Percentiles rank a stretch among this genome's conserved stretches.
Conservation (phyloP, 2,329 filamentous ascomycete genomes). For the Emergomyces orientalis region DNA sequence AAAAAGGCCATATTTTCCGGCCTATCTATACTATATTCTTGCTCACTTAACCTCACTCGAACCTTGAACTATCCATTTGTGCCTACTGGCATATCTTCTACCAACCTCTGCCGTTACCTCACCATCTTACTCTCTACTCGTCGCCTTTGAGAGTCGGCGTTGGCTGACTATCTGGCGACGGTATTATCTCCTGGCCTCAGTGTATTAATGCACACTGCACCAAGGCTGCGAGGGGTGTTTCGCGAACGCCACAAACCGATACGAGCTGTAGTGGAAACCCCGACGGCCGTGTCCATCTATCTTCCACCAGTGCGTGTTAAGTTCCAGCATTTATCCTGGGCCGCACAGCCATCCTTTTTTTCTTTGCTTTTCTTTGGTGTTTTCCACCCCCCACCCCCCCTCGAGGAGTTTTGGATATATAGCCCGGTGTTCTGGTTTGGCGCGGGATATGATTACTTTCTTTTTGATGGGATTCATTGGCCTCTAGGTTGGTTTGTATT, state of each 20-base stretch:
- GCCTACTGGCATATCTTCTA: not conserved
- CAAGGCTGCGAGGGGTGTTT: not conserved
- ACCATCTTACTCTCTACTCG: not conserved
- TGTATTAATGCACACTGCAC: constrained; percentile 2
- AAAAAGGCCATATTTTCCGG: not conserved
- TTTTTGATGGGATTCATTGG: not conserved
- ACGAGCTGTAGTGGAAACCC: not conserved
- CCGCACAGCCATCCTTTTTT: not conserved
- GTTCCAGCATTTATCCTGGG: not conserved
- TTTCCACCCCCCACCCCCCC: not conserved
- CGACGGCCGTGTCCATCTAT: not conserved
- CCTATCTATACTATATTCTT: not conserved
- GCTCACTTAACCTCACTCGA: not conserved
- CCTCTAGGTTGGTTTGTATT: not conserved
- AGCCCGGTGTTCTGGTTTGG: not conserved
- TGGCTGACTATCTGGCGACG: not conserved
- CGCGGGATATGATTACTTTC: not conserved
- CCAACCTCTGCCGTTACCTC: not conserved
- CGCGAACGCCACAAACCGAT: not conserved
- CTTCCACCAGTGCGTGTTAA: not conserved
- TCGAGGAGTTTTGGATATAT: not conserved
- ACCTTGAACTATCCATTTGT: not conserved
- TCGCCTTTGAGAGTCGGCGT: not conserved
- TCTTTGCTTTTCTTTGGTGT: not conserved
- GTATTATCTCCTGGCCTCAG: not conserved